Conservation (phyloP, 768 basidiomycete species). For the Panus rudis region DNA sequence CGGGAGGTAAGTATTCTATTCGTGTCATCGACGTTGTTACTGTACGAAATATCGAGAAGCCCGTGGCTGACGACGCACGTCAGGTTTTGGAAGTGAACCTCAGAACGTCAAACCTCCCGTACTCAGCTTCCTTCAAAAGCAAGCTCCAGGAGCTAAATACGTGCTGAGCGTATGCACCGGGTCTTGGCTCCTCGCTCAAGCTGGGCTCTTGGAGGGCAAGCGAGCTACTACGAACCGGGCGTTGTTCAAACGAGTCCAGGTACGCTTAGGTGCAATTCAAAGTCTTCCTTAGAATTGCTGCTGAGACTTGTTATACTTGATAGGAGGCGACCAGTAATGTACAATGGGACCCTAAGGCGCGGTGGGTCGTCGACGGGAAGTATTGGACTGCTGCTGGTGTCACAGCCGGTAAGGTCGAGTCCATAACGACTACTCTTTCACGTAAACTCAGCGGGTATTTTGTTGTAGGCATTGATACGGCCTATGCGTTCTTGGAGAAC, state of each 20-base stretch:
- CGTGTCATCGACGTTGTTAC: neutral
- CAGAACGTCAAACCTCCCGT: neutral
- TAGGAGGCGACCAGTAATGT: conserved; percentile 21
- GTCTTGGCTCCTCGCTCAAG: conserved; percentile 26
- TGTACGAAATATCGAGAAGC: neutral
- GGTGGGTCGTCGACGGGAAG: conserved; percentile 33
- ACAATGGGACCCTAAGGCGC: conserved; percentile 30
- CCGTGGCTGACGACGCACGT: neutral
- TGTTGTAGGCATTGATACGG: conserved; percentile 23
- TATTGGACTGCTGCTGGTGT: conserved; percentile 35
- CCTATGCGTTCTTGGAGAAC: conserved; percentile 27
- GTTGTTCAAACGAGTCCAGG: conserved; percentile 20
- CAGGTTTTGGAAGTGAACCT: conserved; percentile 2
- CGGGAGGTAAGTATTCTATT: conserved; percentile 8
- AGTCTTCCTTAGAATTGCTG: neutral
- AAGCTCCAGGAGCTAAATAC: conserved; percentile 19
- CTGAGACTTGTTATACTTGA: neutral
- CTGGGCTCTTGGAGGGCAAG: conserved; percentile 27
- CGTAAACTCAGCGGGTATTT: neutral
- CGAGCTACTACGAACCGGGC: conserved; percentile 32
- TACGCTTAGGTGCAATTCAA: conserved; percentile 6
- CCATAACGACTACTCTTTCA: neutral
- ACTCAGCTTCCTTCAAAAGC: conserved; percentile 6
- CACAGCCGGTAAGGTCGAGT: conserved; percentile 18
- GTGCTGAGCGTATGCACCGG: conserved; percentile 30